Evolutionary conservation across 306 rosid genomes (phyloP), one percentile per base, ranked within the genome.

Genomic region (Elaeagnus macrophylla): DNA sequence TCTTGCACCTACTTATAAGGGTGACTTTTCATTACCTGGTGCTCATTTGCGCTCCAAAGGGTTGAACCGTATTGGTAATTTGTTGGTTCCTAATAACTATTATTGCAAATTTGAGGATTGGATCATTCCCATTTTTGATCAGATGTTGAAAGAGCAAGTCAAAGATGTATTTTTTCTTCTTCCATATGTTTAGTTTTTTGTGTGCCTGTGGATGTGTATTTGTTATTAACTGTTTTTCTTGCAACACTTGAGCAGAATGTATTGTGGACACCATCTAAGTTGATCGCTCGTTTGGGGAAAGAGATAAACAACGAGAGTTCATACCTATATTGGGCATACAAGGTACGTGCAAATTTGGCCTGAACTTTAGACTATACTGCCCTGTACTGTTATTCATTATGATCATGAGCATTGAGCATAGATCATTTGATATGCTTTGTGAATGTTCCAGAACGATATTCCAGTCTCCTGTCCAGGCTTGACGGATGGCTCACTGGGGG

Each of bases 101-200:
- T 87, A 91, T 60, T 82, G 97, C 82, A 84, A 82, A 67, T 91
- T 91, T 12, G 96, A 91, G 80, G 99, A 91, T 67, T 91, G 99
- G 96, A 80, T 87, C 65, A 72, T 87, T 68, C 96, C 99, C 36
- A 79, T 91, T 62, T 84, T 87, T 51, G 84, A 91, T 69, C 93
- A 78, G 67, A 87, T 91, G 99, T 65, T 91, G 85, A 75, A 56
- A 67, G 96, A 91, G 57, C 99, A 91, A 64, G 65, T 12, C 12
- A 61, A 75, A 32, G 87, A 80, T 85, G 96, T 83, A 80, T 45
- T 60, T 64, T 45, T 68, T 43, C 12, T 3, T 0, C 48, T 6
- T 36, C 11, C 0, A 7, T 16, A 20, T 13, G 7, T 2, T 25
- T 12, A 39, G 6, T 51, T 17, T 17, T 56, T 14, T 39, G 48